Conservation (phyloP, 2,329 filamentous ascomycete genomes). For the Blumeriella jaapii region DNA sequence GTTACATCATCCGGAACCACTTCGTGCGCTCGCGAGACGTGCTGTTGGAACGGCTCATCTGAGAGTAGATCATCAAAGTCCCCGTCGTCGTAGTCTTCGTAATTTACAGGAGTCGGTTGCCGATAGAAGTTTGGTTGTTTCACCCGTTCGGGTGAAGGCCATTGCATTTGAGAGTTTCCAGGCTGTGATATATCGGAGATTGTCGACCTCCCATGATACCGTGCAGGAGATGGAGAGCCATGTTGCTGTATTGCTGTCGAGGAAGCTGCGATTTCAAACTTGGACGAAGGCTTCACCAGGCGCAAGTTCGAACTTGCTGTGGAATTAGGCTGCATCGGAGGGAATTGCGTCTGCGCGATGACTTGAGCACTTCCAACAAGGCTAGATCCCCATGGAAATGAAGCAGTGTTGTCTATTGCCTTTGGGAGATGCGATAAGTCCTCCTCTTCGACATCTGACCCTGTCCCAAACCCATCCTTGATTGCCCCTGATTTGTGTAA, state of each 20-base stretch:
- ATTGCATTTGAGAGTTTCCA: neutral
- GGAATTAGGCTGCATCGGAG: slow-evolving; percentile 1
- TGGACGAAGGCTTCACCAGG: neutral
- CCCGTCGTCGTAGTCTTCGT: slow-evolving; percentile 19
- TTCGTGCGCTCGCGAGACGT: slow-evolving; percentile 4
- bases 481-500: slow-evolving; percentile 23
- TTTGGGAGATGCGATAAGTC: slow-evolving; percentile 3
- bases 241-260: too few species aligned
- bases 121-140: slow-evolving; percentile 17
- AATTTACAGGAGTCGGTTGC: slow-evolving; percentile 13
- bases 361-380: slow-evolving; percentile 21
- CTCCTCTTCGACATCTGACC: slow-evolving; percentile 1
- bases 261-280: too few species aligned
- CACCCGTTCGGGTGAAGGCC: slow-evolving; percentile 1
- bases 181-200: too few species aligned
- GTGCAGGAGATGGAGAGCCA: too few species aligned
- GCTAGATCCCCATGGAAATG: slow-evolving; percentile 14
- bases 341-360: slow-evolving; percentile 24
- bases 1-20: slow-evolving; percentile 2
- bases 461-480: slow-evolving; percentile 22
- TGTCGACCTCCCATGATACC: too few species aligned
- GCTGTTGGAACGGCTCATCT: slow-evolving; percentile 18
- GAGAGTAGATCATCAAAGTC: slow-evolving; percentile 18
- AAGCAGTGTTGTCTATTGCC: slow-evolving; percentile 3
- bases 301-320: slow-evolving; percentile 5